Base-by-base conservation (phyloP, 345 rosid genomes). In the Salix suchowensis region DNA sequence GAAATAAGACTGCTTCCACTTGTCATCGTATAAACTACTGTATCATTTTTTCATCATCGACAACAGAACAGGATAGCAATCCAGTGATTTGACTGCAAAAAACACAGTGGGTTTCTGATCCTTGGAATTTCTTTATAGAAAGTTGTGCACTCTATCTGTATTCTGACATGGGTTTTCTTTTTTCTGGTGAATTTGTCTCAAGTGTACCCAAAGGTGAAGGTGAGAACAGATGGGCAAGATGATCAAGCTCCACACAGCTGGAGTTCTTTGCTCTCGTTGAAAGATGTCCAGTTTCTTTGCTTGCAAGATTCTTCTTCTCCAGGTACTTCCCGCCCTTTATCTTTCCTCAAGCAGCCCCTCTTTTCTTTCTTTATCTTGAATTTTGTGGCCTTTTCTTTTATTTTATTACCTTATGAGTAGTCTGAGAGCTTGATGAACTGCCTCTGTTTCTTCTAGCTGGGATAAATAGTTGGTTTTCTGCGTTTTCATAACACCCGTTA, bases 181-280 rank as follows among this genome's bases (percentile, higher is more conserved):
- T 37, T 67, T 39, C 36, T 37, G 52, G 50, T 30, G 18, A 32
- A 39, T n/a, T 58, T 67, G 68, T 24, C 14, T 74, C 60, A n/a
- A 88, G 94, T 90, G 91, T 90, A 88, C 79, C 91, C 94, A 4
- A 87, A 80, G 84, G 86, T 86, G 85, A 90, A 71, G 85, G 86
- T 88, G 60, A 83, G 82, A 68, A 76, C 79, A 28, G 84, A 85
- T 52, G 66, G 65, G 39, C 76, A 55, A 62, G 85, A 75, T 72
- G 83, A 84, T 77, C 77, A 54, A 14, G 76, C 28, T 19, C 75
- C 18, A 75, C 77, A 58, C 65, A 67, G 74, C 34, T 82, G 82
- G 78, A 85, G 76, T 68, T 83, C 84, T 61, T 65, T 84, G 79
- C 79, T 86, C 67, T 87, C 88, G 26, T 77, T 88, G 67, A 85